Evolutionary conservation across 2,329 filamentous ascomycete genomes (phyloP), one percentile per base, ranked within the genome.

Genomic region (Talaromyces sp.): DNA sequence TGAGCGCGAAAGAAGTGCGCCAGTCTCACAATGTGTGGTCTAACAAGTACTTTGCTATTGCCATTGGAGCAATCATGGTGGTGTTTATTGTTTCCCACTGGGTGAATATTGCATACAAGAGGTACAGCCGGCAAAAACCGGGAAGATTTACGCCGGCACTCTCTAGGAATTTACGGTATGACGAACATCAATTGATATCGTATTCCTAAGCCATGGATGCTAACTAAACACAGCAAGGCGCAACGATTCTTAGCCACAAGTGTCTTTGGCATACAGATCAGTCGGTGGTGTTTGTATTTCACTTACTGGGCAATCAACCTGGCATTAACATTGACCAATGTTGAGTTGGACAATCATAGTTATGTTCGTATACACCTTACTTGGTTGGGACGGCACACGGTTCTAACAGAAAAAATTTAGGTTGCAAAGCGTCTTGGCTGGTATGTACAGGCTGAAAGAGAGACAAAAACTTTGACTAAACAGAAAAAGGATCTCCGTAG

Each of bases 31-130:
- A 65, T 57, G 61, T 57, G 28, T 65, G 64, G 64, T 58, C 30
- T n/a, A 49, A 49, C n/a, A 62, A 66, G 22, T 66, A 64, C 22
- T 64, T 64, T 58, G 63, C 64, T 8, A 66, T 66, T 15, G 44
- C 59, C 30, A 64, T 65, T 5, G 64, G 64, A 1, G 36, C 55
- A 2, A 64, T 65, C 9, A 66, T 66, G 63, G 52, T 58, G 22
- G 36, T 65, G 22, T 61, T 58, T 39, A 59, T 51, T 11, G 9
- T 61, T 55, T 57, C 55, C 15, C 63, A 66, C 39, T 66, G 64
- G 64, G 28, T 42, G 33, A 53, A 49, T 39, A 55, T 65, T 13
- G 32, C 58, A 51, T 42, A 4, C n/a, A 8, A 5, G 10, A 27
- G 25, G 4, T 9, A 47, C 49, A n/a, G 7, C 36, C 15, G 15